phyloP scores from a whole-genome alignment of 2,329 filamentous ascomycete species.

The Thielaviopsis cerberus region DNA sequence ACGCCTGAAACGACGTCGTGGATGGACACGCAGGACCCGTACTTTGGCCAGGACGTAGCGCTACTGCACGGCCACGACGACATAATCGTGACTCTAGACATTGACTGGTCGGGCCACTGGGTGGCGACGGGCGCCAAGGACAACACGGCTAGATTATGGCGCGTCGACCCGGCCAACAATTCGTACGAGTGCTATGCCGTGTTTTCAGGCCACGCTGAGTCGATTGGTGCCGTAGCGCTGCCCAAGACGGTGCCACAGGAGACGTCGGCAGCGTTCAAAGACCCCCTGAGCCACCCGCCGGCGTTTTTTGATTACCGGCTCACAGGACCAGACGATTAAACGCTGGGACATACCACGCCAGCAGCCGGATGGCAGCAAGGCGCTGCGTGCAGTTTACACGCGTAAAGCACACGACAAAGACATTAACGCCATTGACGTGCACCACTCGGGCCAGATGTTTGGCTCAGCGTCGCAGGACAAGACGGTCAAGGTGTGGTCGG shows the following conservation, averaged over 20 bases:
- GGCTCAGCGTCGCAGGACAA: conserved; percentile 93
- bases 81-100: conserved; percentile 84
- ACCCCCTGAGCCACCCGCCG: conserved; percentile 64
- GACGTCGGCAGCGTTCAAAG: conserved; percentile 49
- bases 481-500: conserved; percentile 91
- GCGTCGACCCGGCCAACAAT: conserved; percentile 55
- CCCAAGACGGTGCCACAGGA: conserved; percentile 50
- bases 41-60: conserved; percentile 80
- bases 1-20: conserved; percentile 14
- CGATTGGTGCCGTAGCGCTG: conserved; percentile 72
- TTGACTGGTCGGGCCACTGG: conserved; percentile 96
- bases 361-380: conserved; percentile 24
- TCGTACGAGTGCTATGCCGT: conserved; percentile 64
- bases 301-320: conserved; percentile 75
- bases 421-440: conserved; percentile 83
- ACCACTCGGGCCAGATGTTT: conserved; percentile 58
- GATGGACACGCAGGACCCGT: conserved; percentile 24
- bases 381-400: conserved; percentile 57
- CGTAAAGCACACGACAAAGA: conserved; percentile 96
- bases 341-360: conserved; percentile 64
- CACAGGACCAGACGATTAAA: conserved; percentile 89
- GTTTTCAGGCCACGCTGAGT: conserved; percentile 86
- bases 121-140: conserved; percentile 91
- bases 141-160: conserved; percentile 83
- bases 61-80: conserved; percentile 81